phyloP scores from a whole-genome alignment of 768 basidiomycete genomes.

The Kwoniella shandongensis region DNA sequence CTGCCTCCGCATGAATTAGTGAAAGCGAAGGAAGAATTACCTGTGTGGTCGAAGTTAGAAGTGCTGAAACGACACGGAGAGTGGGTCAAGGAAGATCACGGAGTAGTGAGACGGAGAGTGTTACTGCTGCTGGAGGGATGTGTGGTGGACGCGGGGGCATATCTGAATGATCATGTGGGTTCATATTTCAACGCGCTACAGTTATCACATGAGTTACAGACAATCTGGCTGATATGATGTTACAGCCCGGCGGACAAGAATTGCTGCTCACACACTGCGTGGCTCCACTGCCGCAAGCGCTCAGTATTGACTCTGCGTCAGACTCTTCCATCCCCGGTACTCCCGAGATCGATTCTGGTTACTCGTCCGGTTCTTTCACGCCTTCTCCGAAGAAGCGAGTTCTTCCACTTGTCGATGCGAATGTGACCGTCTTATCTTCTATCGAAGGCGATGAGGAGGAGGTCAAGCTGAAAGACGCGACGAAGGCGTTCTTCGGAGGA shows the following conservation, averaged over 20 bases:
- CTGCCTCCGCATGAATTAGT: slow-evolving; percentile 28
- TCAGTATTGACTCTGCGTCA: neutral
- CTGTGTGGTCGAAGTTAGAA: slow-evolving; percentile 41
- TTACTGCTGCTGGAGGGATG: slow-evolving; percentile 64
- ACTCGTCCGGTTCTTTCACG: slow-evolving; percentile 26
- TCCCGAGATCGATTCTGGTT: slow-evolving; percentile 31
- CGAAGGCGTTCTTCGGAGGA: slow-evolving; percentile 69
- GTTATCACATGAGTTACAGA: neutral
- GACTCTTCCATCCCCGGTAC: neutral
- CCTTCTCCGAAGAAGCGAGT: slow-evolving; percentile 4
- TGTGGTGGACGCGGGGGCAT: slow-evolving; percentile 64
- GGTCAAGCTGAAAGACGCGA: slow-evolving; percentile 57
- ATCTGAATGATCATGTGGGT: slow-evolving; percentile 69
- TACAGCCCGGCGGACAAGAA: slow-evolving; percentile 65
- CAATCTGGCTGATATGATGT: neutral
- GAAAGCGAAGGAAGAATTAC: slow-evolving; percentile 30
- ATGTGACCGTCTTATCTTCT: neutral
- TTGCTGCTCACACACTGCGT: slow-evolving; percentile 61
- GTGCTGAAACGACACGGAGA: slow-evolving; percentile 33
- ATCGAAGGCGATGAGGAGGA: neutral
- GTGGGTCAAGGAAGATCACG: slow-evolving; percentile 28
- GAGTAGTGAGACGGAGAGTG: slow-evolving; percentile 27
- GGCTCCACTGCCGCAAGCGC: slow-evolving; percentile 27
- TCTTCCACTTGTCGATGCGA: neutral
- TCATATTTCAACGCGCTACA: slow-evolving; percentile 6